Conservation (phyloP, 1,284 basidiomycete genomes). For the Rhodotorula sp. region DNA sequence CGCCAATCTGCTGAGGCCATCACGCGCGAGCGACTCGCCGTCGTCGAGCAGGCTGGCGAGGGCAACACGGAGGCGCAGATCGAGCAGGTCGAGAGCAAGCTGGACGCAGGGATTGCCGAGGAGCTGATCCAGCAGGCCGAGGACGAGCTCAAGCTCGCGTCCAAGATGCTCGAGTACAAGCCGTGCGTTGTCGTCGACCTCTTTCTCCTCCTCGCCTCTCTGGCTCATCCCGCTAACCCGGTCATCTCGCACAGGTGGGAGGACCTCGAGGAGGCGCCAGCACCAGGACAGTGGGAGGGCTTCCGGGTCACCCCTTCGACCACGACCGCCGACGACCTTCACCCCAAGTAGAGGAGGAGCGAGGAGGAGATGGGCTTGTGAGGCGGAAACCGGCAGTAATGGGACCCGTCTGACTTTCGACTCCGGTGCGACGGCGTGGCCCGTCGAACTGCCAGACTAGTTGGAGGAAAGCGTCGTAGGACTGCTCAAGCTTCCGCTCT, state of each 20-base stretch:
- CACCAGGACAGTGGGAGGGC: slow-evolving; percentile 83
- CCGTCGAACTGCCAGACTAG: too few species aligned
- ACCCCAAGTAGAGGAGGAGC: slow-evolving; percentile 18
- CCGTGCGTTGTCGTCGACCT: slow-evolving; percentile 61
- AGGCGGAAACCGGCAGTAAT: slow-evolving; percentile 16
- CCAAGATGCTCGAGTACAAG: slow-evolving; percentile 92
- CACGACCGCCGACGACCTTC: slow-evolving; percentile 39
- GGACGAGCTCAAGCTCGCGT: slow-evolving; percentile 74
- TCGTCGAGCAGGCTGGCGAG: slow-evolving; percentile 61
- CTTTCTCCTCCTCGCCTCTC: neutral
- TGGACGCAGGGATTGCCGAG: slow-evolving; percentile 78
- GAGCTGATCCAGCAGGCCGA: slow-evolving; percentile 77
- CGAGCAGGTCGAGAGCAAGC: slow-evolving; percentile 64
- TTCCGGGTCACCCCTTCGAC: slow-evolving; percentile 50
- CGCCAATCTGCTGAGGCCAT: slow-evolving; percentile 85
- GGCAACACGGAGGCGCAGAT: slow-evolving; percentile 59
- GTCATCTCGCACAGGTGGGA: slow-evolving; percentile 65
- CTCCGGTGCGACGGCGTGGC: too few species aligned
- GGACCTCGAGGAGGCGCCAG: slow-evolving; percentile 74
- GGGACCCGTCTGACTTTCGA: neutral
- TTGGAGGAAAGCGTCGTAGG: neutral
- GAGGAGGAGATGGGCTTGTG: neutral
- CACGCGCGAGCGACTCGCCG: slow-evolving; percentile 74
- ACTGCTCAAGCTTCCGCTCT: neutral
- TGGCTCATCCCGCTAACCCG: neutral